These are phyloP conservation scores for Megacollybia marginata DNA, from an alignment of 768 basidiomycete genomes.

Conservation along the genomic window DNA sequence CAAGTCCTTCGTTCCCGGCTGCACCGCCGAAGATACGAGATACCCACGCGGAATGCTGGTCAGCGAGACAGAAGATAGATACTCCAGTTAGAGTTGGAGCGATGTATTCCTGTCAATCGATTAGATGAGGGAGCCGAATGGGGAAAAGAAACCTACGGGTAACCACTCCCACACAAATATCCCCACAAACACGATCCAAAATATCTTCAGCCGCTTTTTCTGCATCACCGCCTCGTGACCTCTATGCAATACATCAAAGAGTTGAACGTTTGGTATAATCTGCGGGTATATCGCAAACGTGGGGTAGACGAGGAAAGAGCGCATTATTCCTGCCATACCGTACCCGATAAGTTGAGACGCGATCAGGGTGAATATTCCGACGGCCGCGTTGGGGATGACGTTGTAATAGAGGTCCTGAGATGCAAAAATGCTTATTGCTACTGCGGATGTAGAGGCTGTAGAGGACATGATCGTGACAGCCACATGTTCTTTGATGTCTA, in stretches of 20 bases:
- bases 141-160: conserved; percentile 33
- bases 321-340: conserved; percentile 23
- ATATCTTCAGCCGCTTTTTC: conserved; percentile 49
- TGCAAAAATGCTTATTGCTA: conserved; percentile 47
- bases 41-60: conserved; percentile 39
- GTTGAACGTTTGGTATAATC: conserved; percentile 25
- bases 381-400: conserved; percentile 27
- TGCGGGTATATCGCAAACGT: conserved; percentile 40
- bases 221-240: conserved; percentile 34
- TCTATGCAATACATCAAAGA: conserved; percentile 17
- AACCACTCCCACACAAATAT: conserved; percentile 55
- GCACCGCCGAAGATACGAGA: conserved; percentile 48
- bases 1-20: conserved; percentile 38
- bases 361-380: conserved; percentile 33
- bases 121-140: no score
- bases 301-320: conserved; percentile 40
- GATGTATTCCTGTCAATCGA: conserved; percentile 17
- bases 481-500: conserved; percentile 41
- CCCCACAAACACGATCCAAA: conserved; percentile 43
- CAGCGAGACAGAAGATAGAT: conserved; percentile 49
- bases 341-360: conserved; percentile 32
- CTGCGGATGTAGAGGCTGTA: conserved; percentile 41
- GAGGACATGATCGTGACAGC: conserved; percentile 49
- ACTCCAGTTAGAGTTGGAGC: conserved; percentile 47
- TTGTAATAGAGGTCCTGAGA: conserved; percentile 48